Evolutionary conservation across 2,329 filamentous ascomycete species (phyloP).

Genomic region (Calonectria hongkongensis): DNA sequence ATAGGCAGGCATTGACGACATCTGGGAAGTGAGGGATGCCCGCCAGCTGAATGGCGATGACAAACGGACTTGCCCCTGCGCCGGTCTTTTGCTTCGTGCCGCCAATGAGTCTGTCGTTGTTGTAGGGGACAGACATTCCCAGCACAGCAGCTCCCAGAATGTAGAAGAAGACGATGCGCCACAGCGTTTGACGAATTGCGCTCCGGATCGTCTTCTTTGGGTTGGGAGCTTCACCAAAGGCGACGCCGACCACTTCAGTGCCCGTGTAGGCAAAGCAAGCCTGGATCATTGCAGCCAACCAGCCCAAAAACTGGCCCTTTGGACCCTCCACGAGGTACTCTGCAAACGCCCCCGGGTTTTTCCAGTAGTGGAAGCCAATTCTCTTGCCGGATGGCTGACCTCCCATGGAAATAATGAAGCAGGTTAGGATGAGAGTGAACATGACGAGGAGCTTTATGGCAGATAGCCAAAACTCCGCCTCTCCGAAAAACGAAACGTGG

Average conservation of each 20-base stretch:
- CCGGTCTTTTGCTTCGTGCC: conserved; percentile 65
- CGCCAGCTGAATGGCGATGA: conserved; percentile 81
- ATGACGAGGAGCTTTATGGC: conserved; percentile 82
- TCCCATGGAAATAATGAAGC: conserved; percentile 77
- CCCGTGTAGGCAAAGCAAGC: conserved; percentile 87
- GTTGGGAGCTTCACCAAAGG: conserved; percentile 86
- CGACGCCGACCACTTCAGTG: conserved; percentile 85
- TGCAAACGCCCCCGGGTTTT: conserved; percentile 68
- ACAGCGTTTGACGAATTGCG: conserved; percentile 87
- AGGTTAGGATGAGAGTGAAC: conserved; percentile 78
- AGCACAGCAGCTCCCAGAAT: conserved; percentile 82
- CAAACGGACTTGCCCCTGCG: conserved; percentile 79
- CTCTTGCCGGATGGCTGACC: conserved; percentile 78
- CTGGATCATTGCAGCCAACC: conserved; percentile 84
- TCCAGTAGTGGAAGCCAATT: conserved; percentile 81
- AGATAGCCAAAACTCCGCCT: conserved; percentile 77
- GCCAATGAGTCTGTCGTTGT: conserved; percentile 75
- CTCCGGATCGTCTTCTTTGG: conserved; percentile 84
- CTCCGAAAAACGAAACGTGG: conserved; percentile 80
- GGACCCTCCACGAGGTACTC: conserved; percentile 52
- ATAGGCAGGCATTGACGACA: conserved; percentile 83
- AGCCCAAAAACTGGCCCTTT: conserved; percentile 73
- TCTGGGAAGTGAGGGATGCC: conserved; percentile 78
- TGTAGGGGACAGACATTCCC: conserved; percentile 85
- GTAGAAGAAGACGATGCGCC: conserved; percentile 89